Base-by-base conservation (phyloP, 202 grass and related monocot genomes). In the Sporobolus alterniflorus region DNA sequence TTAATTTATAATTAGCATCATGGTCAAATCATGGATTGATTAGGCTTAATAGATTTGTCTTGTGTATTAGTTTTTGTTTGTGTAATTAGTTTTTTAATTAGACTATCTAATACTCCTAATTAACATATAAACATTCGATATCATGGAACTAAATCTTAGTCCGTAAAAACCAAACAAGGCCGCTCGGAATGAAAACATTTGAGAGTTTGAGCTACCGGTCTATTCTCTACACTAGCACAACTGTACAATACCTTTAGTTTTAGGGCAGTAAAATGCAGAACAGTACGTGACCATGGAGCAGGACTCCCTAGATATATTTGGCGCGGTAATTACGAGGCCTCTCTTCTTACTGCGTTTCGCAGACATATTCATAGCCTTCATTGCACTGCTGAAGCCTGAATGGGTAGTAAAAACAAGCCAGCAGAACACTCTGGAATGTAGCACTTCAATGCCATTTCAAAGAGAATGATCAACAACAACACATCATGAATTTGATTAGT, bases 191-290 rank as follows among this genome's bases (percentile, higher is more conserved):
- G 69, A 85, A 86, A 71, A 55, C 18, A 63, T 75, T 83, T 80
- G 24, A 63, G 71, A 87, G 75, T 90, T 84, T 87, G 88, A 71
- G 79, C 88, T 66, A 76, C 74, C 50, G 62, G 14, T 68, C 21
- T 75, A 66, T 47, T 22, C 52, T 24, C 11, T 39, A n/a, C 13
- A 12, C 46, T 74, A 43, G 34, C 22, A 13, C 14, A 32, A 22
- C 31, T 11, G 65, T 60, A 73, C 7, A 43, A 65, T n/a, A 75
- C 79, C 68, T 64, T 74, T 83, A 75, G 69, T 87, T 83, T 78
- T 42, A 1, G 69, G 62, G 28, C 84, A 75, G 73, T 50, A 26
- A 81, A 71, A 36, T 20, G 41, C 83, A 83, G 59, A 10, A 18
- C 67, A 86, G 71, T 69, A 8, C n/a, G 7, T 11, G 57, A 75